A percentile compares a stretch with the other conserved stretches of the same genome.
phyloP scores from a whole-genome alignment of 2,329 filamentous ascomycete genomes.

The Ophiostoma fasciatum region DNA sequence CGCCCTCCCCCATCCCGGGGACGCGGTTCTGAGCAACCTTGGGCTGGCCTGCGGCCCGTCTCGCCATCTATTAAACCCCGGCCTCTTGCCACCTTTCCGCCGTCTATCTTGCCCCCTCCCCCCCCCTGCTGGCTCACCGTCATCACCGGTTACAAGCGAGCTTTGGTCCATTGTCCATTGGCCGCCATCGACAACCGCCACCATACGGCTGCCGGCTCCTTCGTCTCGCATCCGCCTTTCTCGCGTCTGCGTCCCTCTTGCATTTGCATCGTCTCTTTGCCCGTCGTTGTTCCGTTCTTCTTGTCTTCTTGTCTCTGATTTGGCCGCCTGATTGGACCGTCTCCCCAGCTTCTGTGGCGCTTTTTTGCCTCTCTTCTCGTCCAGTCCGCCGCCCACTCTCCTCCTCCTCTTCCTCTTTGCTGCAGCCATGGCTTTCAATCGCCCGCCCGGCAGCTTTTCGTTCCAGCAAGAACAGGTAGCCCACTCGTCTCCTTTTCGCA shows the following conservation, averaged over 20 bases:
- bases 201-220: too few species aligned
- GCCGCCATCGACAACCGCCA: too few species aligned
- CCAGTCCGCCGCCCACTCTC: neutral
- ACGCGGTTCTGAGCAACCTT: conserved; percentile 2
- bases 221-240: too few species aligned
- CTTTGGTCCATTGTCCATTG: too few species aligned
- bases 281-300: too few species aligned
- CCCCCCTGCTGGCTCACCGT: neutral
- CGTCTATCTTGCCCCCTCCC: too few species aligned
- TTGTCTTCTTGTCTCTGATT: too few species aligned
- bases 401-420: neutral
- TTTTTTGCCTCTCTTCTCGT: neutral
- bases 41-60: neutral
- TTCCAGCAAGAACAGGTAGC: conserved; percentile 21
- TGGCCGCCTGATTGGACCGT: too few species aligned
- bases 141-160: too few species aligned
- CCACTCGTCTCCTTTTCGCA: conserved; percentile 2
- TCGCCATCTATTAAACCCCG: conserved; percentile 1
- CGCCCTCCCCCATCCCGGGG: neutral
- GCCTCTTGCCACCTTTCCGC: too few species aligned
- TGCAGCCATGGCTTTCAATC: conserved; percentile 17
- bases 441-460: conserved; percentile 13
- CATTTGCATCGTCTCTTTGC: neutral
- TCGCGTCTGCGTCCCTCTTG: too few species aligned
- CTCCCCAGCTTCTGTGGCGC: too few species aligned